These are phyloP conservation scores for Serendipita indica DNA, from an alignment of 768 basidiomycete species.

Conservation along the genomic window DNA sequence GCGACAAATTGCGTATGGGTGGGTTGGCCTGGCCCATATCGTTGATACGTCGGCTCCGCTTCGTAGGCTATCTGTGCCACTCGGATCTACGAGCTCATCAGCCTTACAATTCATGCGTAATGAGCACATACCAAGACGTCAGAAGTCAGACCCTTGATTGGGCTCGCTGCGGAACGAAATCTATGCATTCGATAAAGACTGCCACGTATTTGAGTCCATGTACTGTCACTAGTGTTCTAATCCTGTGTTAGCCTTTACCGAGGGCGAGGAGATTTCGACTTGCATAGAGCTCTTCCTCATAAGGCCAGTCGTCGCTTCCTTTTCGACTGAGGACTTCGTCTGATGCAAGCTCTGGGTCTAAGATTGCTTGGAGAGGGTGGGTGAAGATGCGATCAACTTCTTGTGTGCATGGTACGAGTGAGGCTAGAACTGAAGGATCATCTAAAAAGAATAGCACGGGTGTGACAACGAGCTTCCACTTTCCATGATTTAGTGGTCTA, in stretches of 20 bases:
- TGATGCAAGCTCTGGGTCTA: conserved; percentile 42
- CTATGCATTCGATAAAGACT: conserved; percentile 68
- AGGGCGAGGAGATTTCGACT: conserved; percentile 18
- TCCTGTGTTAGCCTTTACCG: neutral
- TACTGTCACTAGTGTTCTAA: conserved; percentile 45
- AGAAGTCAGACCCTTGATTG: conserved; percentile 71
- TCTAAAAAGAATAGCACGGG: conserved; percentile 64
- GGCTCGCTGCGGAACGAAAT: conserved; percentile 60
- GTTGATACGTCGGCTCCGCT: conserved; percentile 34
- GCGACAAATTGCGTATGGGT: neutral
- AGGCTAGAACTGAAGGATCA: conserved; percentile 34
- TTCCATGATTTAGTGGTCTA: neutral
- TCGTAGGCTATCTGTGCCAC: conserved; percentile 54
- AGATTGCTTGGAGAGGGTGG: conserved; percentile 57
- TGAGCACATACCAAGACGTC: conserved; percentile 52
- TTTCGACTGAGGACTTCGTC: conserved; percentile 35
- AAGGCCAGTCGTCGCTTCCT: conserved; percentile 67
- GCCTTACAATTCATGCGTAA: neutral
- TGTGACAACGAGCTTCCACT: conserved; percentile 52
- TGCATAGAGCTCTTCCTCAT: conserved; percentile 59
- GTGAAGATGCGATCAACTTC: conserved; percentile 73
- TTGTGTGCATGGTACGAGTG: conserved; percentile 38
- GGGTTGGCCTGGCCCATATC: conserved; percentile 42
- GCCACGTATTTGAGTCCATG: conserved; percentile 29
- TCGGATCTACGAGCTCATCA: conserved; percentile 47